phyloP scores from a whole-genome alignment of 2,329 filamentous ascomycete genomes.

The Colletotrichum neosansevieriae region DNA sequence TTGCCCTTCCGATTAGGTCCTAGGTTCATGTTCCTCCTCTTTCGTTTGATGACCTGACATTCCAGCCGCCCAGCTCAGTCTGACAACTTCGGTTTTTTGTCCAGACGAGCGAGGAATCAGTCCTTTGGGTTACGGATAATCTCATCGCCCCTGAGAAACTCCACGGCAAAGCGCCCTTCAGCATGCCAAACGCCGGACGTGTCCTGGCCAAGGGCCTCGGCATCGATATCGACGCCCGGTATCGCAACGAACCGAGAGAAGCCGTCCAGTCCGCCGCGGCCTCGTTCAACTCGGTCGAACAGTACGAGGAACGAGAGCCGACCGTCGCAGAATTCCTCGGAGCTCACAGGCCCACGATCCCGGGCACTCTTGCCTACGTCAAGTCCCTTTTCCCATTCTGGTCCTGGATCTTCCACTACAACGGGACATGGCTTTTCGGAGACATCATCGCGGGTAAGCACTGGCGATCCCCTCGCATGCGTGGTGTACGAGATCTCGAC shows the following conservation, averaged over 20 bases:
- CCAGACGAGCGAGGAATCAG: rapidly evolving
- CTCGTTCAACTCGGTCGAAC: conserved; percentile 41
- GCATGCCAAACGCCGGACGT: conserved; percentile 43
- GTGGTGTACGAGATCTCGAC: conserved; percentile 1
- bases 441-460: conserved; percentile 40
- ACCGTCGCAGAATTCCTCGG: conserved; percentile 56
- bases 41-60: not conserved
- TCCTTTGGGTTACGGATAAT: not conserved
- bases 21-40: not conserved
- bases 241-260: conserved; percentile 44
- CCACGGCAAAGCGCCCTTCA: not conserved
- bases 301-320: conserved; percentile 53
- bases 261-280: conserved; percentile 46
- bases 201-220: conserved; percentile 46
- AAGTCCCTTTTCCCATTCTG: conserved; percentile 61
- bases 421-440: conserved; percentile 40
- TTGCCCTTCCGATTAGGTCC: conserved; percentile 8
- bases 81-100: not conserved
- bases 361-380: conserved; percentile 50
- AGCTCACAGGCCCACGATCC: conserved; percentile 52
- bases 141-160: not conserved
- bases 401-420: conserved; percentile 58
- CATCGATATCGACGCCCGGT: conserved; percentile 48
- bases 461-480: not conserved
- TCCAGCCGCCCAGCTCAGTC: not conserved